A percentile compares a stretch with the other conserved stretches of the same genome.
Evolutionary conservation across 495 filamentous ascomycete genomes (phyloP).

Genomic region (Aspergillus indologenus): DNA sequence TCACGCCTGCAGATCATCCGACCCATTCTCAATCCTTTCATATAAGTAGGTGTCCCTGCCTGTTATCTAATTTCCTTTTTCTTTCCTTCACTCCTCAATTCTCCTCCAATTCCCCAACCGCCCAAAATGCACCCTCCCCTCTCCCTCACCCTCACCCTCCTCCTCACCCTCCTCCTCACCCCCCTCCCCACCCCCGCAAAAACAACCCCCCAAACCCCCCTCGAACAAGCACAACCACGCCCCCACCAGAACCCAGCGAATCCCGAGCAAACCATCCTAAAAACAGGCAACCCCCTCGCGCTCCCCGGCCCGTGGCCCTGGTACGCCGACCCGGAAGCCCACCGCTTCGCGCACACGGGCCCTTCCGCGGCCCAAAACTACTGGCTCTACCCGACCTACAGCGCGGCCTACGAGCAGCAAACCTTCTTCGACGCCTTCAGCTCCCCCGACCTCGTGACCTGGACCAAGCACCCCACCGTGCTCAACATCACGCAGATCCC

Average conservation of each 20-base stretch:
- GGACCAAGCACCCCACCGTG: conserved; percentile 41
- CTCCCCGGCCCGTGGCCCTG: conserved; percentile 30
- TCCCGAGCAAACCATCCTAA: too few relatives aligned
- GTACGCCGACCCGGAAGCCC: conserved; percentile 49
- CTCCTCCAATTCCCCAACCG: conserved; percentile 5
- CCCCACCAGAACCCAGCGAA: conserved; percentile 27
- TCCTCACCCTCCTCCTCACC: conserved; percentile 9
- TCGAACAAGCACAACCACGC: conserved; percentile 1
- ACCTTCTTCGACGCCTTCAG: conserved; percentile 50
- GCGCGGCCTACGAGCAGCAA: conserved; percentile 37
- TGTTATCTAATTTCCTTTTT: neutral
- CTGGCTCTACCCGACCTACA: conserved; percentile 47
- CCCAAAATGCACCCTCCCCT: neutral
- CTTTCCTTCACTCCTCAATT: conserved; percentile 3
- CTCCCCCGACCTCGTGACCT: conserved; percentile 42
- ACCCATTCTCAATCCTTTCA: neutral
- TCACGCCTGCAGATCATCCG: neutral
- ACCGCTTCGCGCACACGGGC: conserved; percentile 27
- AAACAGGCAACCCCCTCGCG: conserved; percentile 34
- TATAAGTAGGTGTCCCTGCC: neutral
- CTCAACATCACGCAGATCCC: conserved; percentile 35
- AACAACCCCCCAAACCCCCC: conserved; percentile 2
- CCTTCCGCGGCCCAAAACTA: conserved; percentile 20
- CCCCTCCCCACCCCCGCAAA: neutral
- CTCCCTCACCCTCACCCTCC: neutral